phyloP scores from a whole-genome alignment of 805 yeast species.

The Suhomyces sp. region DNA sequence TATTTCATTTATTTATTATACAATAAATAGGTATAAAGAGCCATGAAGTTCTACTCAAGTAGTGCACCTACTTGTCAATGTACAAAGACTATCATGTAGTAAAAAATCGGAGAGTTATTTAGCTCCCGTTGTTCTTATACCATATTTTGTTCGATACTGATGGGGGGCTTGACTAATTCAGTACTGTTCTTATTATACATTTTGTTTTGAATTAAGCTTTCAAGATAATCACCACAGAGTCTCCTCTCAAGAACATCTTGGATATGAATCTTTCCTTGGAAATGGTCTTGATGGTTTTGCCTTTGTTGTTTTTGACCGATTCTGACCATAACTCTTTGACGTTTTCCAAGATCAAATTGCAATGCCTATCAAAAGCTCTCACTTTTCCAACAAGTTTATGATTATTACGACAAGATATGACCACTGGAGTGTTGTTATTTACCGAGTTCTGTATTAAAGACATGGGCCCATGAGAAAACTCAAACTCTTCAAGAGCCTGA shows the following conservation, averaged over 20 bases:
- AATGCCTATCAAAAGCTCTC: slow-evolving; percentile 93
- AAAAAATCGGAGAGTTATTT: neutral
- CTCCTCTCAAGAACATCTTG: slow-evolving; percentile 92
- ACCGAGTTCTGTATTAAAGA: slow-evolving; percentile 83
- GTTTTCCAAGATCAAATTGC: slow-evolving; percentile 87
- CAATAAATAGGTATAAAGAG: neutral
- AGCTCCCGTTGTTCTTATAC: neutral
- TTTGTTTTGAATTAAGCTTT: slow-evolving; percentile 32
- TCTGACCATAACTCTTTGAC: slow-evolving; percentile 87
- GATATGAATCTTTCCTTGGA: slow-evolving; percentile 72
- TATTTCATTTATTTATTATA: neutral
- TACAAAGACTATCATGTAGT: too few species aligned
- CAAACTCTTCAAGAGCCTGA: slow-evolving; percentile 81
- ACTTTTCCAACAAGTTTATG: slow-evolving; percentile 88
- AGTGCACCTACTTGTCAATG: too few species aligned
- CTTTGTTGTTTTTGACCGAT: slow-evolving; percentile 56
- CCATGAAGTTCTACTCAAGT: neutral
- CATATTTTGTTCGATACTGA: neutral
- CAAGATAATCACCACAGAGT: slow-evolving; percentile 83
- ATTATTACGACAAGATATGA: slow-evolving; percentile 88
- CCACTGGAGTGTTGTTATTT: slow-evolving; percentile 67
- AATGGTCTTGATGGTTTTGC: slow-evolving; percentile 65
- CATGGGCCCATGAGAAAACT: slow-evolving; percentile 87
- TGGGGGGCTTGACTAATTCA: too few species aligned
- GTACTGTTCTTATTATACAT: neutral